Evolutionary conservation across 768 basidiomycete genomes (phyloP), one percentile per base, ranked within the genome.

Genomic region (Pulveroboletus sp.): DNA sequence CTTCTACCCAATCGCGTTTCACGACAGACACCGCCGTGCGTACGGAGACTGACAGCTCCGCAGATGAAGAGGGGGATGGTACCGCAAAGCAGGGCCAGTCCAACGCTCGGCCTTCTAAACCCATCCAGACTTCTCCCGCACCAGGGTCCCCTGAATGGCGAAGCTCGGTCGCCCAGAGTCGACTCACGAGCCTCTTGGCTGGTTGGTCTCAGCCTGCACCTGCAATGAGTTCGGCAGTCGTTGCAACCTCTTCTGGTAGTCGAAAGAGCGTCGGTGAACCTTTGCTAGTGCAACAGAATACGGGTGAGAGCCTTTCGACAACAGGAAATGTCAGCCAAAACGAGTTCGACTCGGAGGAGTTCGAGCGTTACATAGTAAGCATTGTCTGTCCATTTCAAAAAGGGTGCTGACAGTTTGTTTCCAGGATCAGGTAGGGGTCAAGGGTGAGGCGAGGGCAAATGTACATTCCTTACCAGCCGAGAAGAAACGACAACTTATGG

Each of bases 231-330:
- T 65, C 67, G 15, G 46, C 44, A 7, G 53, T 58, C 32, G 55
- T 69, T 21, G 58, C 66, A 3, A 58, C 65, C 5, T 47, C 70
- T 8, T 54, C 66, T 0, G 72, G 71, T 37, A 74, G 72, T 50
- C 73, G 79, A 56, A 83, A 78, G 68, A 83, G 75, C 50, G 82
- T 89, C 46, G 90, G 88, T 63, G 88, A 87, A 50, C 89, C 87
- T 1, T 76, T 71, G 28, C 74, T 83, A 6, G 66, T 85, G 13
- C 74, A 81, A 38, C 76, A 77, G 39, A 64, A 72, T 41, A 70
- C 68, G 13, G 70, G 71, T 4, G 71, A 66, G 21, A 62, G 58
- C 32, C 30, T 59, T 26, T 59, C 56, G 41, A 54, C 47, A n/a
- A 40, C 55, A 15, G 70, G 69, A 15, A 71, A 72, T 17, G 63